Evolutionary conservation across 2,329 filamentous ascomycete genomes (phyloP), one percentile per base, ranked within the genome.

Genomic region (Stachybotrys chartarum): DNA sequence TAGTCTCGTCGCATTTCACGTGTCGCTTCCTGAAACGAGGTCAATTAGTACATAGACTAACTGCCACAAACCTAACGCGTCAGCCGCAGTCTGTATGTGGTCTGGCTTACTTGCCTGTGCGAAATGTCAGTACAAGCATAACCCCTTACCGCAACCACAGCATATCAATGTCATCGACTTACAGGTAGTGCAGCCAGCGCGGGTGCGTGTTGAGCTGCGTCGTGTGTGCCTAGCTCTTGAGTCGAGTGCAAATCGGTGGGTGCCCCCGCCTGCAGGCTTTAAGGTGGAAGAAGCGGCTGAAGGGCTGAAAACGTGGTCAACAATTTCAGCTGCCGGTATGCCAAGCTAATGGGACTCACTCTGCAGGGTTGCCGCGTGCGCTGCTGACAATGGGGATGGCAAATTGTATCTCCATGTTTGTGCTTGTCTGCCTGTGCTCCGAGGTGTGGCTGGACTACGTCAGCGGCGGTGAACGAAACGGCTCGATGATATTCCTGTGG

Each of bases 1-100:
- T 69, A 30, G 70, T 70, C 59, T 75, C 72, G 51, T 75, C 72
- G 55, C 72, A 75, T 60, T 75, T 75, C 44, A 75, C 68, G 58
- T 75, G 72, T 18, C 72, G 72, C 54, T 72, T 73, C 53, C 71
- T 73, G 30, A 48, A 24, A 6, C 5, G 47, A 39, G 30, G 5
- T 17, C 5, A 17, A 54, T 63, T 55, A 61, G 59, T 55, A 45
- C n/a, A 45, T 12, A 32, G 52, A 32, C 49, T 46, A 24, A 24
- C 4, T 24, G 24, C 24, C 4, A 4, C 24, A 24, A 24, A 24
- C 24, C 4, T 24, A 24, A 24, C 24, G 24, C 24, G 24, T 2
- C 2, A 24, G 24, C 24, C 24, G 24, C 24, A 24, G 24, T 42
- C 14, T 42, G 35, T 42, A 10, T 3, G 14, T 10, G 35, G 35